These are phyloP conservation scores for Trypanosoma lewisi DNA, from an alignment of 208 protist genomes.

Conservation along the genomic window DNA sequence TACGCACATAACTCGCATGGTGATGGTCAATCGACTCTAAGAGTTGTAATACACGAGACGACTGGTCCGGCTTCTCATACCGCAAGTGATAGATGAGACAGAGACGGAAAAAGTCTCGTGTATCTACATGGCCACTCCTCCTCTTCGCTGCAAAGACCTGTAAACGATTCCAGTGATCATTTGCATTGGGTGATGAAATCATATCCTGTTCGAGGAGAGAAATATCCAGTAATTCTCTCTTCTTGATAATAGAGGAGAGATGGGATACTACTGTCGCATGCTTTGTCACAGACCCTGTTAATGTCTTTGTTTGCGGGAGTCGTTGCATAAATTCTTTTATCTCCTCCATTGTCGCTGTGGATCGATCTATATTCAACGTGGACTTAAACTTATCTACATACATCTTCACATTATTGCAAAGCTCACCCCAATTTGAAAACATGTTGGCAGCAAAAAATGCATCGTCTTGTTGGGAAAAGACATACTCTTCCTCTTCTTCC, in stretches of 20 bases:
- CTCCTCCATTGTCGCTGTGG: constrained; percentile 85
- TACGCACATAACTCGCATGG: constrained; percentile 41
- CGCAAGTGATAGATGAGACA: constrained; percentile 83
- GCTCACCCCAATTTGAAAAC: constrained; percentile 97
- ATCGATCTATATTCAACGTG: constrained; percentile 72
- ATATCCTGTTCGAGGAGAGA: constrained; percentile 97
- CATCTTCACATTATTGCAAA: constrained; percentile 93
- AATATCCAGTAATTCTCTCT: constrained; percentile 84
- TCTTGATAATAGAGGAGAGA: constrained; percentile 80
- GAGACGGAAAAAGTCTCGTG: constrained; percentile 62
- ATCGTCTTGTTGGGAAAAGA: constrained; percentile 92
- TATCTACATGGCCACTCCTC: constrained; percentile 8
- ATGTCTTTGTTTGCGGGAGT: constrained; percentile 76
- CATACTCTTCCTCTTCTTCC: constrained; percentile 56
- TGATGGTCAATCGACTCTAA: constrained; percentile 42
- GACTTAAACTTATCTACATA: constrained; percentile 93
- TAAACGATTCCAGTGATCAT: constrained; percentile 69
- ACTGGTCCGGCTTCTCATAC: constrained; percentile 54
- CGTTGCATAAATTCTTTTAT: constrained; percentile 85
- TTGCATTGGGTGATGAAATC: constrained; percentile 52
- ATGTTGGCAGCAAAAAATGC: constrained; percentile 94
- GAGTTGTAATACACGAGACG: constrained; percentile 29
- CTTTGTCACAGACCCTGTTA: constrained; percentile 82
- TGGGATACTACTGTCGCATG: constrained; percentile 77
- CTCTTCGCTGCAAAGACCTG: constrained; percentile 38